A percentile compares a stretch with the other conserved stretches of the same genome.
phyloP scores from a whole-genome alignment of 2,329 filamentous ascomycete species.

The Elsinoe batatas region DNA sequence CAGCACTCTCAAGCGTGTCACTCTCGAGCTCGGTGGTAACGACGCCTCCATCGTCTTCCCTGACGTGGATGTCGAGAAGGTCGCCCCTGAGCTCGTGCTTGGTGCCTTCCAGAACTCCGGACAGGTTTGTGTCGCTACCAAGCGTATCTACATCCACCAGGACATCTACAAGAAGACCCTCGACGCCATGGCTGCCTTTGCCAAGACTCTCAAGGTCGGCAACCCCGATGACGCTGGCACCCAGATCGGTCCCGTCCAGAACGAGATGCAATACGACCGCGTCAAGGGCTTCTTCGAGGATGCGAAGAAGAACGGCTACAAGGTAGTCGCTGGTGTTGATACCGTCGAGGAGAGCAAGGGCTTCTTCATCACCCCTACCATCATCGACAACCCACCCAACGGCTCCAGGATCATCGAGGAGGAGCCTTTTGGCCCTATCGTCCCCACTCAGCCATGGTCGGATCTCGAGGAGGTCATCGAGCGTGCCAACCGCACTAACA shows the following conservation, averaged over 20 bases:
- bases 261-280: conserved; percentile 47
- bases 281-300: conserved; percentile 35
- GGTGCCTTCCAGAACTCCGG: conserved; percentile 50
- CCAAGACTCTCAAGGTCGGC: conserved; percentile 37
- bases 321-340: conserved; percentile 45
- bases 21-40: conserved; percentile 53
- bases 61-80: conserved; percentile 47
- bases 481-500: conserved; percentile 40
- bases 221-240: conserved; percentile 30
- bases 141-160: conserved; percentile 49
- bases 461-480: conserved; percentile 39
- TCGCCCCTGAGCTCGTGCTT: conserved; percentile 40
- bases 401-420: conserved; percentile 33
- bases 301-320: conserved; percentile 32
- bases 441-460: conserved; percentile 37
- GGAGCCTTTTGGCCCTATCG: conserved; percentile 44
- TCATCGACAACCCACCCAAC: conserved; percentile 38
- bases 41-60: conserved; percentile 50
- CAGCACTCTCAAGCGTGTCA: conserved; percentile 50
- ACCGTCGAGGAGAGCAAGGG: conserved; percentile 34
- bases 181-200: conserved; percentile 37
- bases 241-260: conserved; percentile 49
- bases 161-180: conserved; percentile 42
- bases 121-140: conserved; percentile 45
- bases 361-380: conserved; percentile 35